Conservation (phyloP, 2,329 filamentous ascomycete species). For the Knoxdaviesia capensis region DNA sequence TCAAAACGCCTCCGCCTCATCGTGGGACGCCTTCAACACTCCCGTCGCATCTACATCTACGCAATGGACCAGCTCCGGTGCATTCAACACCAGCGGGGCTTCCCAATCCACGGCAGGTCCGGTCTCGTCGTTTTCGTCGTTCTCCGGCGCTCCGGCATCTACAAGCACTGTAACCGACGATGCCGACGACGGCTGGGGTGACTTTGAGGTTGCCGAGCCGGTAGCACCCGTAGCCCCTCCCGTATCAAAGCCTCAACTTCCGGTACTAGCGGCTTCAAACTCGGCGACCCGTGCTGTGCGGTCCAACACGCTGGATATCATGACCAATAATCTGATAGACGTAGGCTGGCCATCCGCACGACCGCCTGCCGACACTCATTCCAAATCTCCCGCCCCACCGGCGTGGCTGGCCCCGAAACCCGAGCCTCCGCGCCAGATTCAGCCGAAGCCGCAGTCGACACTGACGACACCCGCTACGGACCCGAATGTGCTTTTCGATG, state of each 20-base stretch:
- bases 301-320: slow-evolving; percentile 30
- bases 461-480: slow-evolving; percentile 12
- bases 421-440: slow-evolving; percentile 1
- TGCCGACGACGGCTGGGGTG: slow-evolving; percentile 46
- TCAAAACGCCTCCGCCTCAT: too few species aligned
- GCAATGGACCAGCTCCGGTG: too few species aligned
- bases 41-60: too few species aligned
- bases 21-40: too few species aligned
- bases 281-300: slow-evolving; percentile 13
- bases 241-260: neutral
- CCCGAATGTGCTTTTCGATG: slow-evolving; percentile 46
- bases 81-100: too few species aligned
- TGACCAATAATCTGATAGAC: slow-evolving; percentile 30
- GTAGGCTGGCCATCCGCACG: slow-evolving; percentile 7
- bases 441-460: slow-evolving; percentile 7
- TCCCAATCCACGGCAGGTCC: too few species aligned
- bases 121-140: slow-evolving; percentile 3
- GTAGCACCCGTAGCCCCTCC: neutral
- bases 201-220: slow-evolving; percentile 36
- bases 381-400: neutral
- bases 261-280: neutral
- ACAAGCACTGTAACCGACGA: slow-evolving; percentile 11
- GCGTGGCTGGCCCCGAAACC: neutral
- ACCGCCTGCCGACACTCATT: neutral
- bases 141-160: slow-evolving; percentile 3